phyloP scores from a whole-genome alignment of 768 basidiomycete species.

The Naematelia encephala region DNA sequence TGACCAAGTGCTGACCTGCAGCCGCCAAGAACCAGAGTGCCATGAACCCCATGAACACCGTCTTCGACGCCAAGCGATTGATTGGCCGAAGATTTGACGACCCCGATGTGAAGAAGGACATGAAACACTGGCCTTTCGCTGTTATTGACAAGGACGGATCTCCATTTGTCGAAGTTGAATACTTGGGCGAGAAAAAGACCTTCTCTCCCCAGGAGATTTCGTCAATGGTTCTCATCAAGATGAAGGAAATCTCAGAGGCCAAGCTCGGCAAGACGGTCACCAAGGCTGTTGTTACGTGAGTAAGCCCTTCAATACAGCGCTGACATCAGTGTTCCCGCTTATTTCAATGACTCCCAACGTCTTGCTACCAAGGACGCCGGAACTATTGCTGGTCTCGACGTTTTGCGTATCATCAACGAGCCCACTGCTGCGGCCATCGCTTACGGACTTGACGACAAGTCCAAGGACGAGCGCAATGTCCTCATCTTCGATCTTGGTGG shows the following conservation, averaged over 20 bases:
- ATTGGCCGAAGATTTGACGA: slow-evolving; percentile 95
- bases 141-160: slow-evolving; percentile 96
- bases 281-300: slow-evolving; percentile 97
- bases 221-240: slow-evolving; percentile 98
- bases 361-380: slow-evolving; percentile 99
- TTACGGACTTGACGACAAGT: slow-evolving; percentile 90
- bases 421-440: slow-evolving; percentile 99
- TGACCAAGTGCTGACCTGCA: background rate
- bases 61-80: slow-evolving; percentile 98
- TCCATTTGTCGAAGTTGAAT: slow-evolving; percentile 88
- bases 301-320: slow-evolving; percentile 23
- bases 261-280: slow-evolving; percentile 98
- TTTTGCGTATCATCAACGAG: slow-evolving; percentile 99
- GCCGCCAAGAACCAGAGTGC: slow-evolving; percentile 78
- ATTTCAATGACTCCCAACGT: slow-evolving; percentile 99
- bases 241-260: slow-evolving; percentile 99
- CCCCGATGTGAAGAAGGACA: slow-evolving; percentile 56
- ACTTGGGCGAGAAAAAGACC: slow-evolving; percentile 89
- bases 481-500: slow-evolving; percentile 99
- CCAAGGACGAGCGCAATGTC: slow-evolving; percentile 92
- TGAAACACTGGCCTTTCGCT: slow-evolving; percentile 92
- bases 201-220: slow-evolving; percentile 99
- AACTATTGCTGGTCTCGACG: slow-evolving; percentile 94
- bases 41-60: slow-evolving; percentile 99
- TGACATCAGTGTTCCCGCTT: slow-evolving; percentile 73